A percentile compares a stretch with the other conserved stretches of the same genome.
These are phyloP conservation scores for Anaeramoeba ignava DNA, from an alignment of 78 protist genomes.

Conservation along the genomic window DNA sequence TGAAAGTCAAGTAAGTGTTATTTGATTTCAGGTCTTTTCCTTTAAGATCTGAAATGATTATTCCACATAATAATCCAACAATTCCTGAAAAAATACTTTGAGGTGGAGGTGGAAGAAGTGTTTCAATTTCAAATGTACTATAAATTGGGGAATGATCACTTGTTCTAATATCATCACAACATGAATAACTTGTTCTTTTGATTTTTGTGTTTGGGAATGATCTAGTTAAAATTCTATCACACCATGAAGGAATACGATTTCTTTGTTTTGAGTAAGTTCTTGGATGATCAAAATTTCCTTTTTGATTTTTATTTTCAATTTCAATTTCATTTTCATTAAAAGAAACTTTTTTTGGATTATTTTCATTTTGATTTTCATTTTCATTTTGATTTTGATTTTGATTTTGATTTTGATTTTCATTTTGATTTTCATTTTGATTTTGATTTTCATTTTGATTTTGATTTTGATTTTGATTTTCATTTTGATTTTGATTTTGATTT, in stretches of 20 bases:
- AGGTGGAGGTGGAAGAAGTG: background rate
- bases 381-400: no score
- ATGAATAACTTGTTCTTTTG: background rate
- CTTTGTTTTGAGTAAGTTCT: background rate
- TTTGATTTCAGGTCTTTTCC: background rate
- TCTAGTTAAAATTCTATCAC: background rate
- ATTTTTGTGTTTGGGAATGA: background rate
- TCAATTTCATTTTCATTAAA: no score
- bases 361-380: no score
- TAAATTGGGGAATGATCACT: background rate
- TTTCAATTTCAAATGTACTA: background rate
- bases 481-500: no score
- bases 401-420: no score
- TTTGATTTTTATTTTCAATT: no score
- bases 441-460: no score
- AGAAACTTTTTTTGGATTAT: no score
- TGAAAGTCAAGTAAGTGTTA: background rate
- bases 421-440: no score
- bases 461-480: no score
- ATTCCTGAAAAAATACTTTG: background rate
- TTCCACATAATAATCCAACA: background rate
- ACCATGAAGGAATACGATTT: background rate
- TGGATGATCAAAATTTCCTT: no score
- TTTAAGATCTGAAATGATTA: background rate
- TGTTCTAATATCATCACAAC: background rate